Evolutionary conservation across 495 filamentous ascomycete species (phyloP).

Genomic region (Articulospora tetracladia): DNA sequence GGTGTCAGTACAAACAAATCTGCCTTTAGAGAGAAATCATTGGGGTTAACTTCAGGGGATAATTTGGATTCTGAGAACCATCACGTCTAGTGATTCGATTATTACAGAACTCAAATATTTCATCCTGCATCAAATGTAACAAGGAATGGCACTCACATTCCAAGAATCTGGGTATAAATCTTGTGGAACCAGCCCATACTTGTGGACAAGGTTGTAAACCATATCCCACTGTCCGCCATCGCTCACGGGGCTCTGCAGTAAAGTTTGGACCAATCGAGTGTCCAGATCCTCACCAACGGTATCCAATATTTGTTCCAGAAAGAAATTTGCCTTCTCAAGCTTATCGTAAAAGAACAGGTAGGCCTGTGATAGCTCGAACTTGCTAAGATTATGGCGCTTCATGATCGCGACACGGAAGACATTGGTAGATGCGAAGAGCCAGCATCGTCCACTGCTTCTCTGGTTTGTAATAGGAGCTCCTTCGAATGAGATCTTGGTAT

Average conservation of each 20-base stretch:
- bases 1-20: too few species aligned
- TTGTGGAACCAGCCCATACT: constrained; percentile 83
- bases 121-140: background rate
- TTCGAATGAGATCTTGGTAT: constrained; percentile 76
- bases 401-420: constrained; percentile 82
- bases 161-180: constrained; percentile 73
- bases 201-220: constrained; percentile 78
- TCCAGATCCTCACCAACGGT: constrained; percentile 66
- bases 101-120: background rate
- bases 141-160: too few species aligned
- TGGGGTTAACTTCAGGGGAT: too few species aligned
- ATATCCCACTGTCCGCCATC: constrained; percentile 95
- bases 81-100: too few species aligned
- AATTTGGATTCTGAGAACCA: too few species aligned
- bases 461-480: constrained; percentile 85
- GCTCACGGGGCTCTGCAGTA: constrained; percentile 61
- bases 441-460: constrained; percentile 73
- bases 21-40: too few species aligned
- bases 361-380: constrained; percentile 79
- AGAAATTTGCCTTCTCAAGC: constrained; percentile 86
- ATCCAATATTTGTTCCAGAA: constrained; percentile 76
- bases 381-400: constrained; percentile 68
- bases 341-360: constrained; percentile 97
- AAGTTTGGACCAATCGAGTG: constrained; percentile 60
- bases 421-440: constrained; percentile 86